A percentile compares a stretch with the other conserved stretches of the same genome.
These are phyloP conservation scores for Xanthoconium separans DNA, from an alignment of 1,284 basidiomycete genomes.

Conservation along the genomic window DNA sequence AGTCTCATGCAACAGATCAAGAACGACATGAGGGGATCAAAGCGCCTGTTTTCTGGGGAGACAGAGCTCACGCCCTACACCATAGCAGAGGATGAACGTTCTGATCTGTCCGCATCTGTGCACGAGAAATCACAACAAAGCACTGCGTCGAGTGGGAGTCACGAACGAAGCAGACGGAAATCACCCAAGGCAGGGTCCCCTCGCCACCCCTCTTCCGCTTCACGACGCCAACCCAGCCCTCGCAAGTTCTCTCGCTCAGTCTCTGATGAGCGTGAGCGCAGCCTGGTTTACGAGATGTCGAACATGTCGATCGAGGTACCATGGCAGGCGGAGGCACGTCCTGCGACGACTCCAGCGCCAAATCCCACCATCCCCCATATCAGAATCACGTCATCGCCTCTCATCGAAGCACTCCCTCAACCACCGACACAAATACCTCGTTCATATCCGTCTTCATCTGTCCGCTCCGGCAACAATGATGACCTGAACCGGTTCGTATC, in stretches of 20 bases:
- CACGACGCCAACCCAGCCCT: constrained; percentile 26
- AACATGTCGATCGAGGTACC: constrained; percentile 37
- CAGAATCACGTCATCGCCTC: constrained; percentile 28
- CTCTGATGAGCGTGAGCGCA: constrained; percentile 27
- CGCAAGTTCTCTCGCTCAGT: constrained; percentile 25
- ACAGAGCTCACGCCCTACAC: constrained; percentile 51
- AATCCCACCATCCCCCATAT: constrained; percentile 26
- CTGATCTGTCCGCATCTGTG: constrained; percentile 10
- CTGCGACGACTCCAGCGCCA: constrained; percentile 18
- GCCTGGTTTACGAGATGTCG: constrained; percentile 30
- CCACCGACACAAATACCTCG: constrained; percentile 27
- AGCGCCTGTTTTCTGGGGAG: constrained; percentile 66
- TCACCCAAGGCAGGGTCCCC: constrained; percentile 26
- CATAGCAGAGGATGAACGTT: constrained; percentile 35
- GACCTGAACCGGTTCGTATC: constrained; percentile 87
- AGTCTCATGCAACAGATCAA: constrained; percentile 83
- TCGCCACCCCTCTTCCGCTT: constrained; percentile 23
- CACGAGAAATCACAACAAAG: constrained; percentile 25
- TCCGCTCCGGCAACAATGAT: constrained; percentile 54
- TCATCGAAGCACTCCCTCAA: constrained; percentile 14
- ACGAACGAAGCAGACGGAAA: constrained; percentile 26
- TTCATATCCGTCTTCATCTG: constrained; percentile 50
- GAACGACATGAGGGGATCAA: constrained; percentile 66
- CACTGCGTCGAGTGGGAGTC: constrained; percentile 11
- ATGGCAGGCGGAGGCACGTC: constrained; percentile 27